Percentiles rank a stretch among this genome's conserved stretches.
These are phyloP conservation scores for Leucosporidium yakuticum DNA, from an alignment of 768 basidiomycete species.

Conservation along the genomic window DNA sequence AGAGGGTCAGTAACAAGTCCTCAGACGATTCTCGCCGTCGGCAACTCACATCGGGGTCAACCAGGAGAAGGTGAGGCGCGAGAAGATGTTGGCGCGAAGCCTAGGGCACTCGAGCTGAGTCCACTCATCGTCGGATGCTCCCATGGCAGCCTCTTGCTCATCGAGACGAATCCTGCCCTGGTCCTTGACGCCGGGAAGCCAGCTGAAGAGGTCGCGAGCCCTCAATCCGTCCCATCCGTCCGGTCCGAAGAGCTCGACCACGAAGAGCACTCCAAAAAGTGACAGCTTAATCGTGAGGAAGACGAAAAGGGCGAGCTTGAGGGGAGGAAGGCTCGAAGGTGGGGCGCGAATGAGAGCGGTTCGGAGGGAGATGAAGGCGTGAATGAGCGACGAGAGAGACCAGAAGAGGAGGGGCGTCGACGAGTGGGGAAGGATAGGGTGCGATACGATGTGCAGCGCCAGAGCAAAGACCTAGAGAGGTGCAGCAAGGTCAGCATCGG, in stretches of 20 bases:
- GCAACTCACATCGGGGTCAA: slow-evolving; percentile 61
- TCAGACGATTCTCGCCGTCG: no score
- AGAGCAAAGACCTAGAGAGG: slow-evolving; percentile 26
- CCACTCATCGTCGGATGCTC: slow-evolving; percentile 12
- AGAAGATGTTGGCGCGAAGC: slow-evolving; percentile 39
- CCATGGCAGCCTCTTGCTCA: slow-evolving; percentile 12
- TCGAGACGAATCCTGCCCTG: slow-evolving; percentile 24
- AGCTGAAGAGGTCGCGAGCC: slow-evolving; percentile 37
- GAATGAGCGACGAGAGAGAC: slow-evolving; percentile 64
- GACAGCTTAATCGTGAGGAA: slow-evolving; percentile 46
- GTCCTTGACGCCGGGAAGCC: slow-evolving; percentile 30
- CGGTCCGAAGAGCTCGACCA: slow-evolving; percentile 64
- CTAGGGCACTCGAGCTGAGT: slow-evolving; percentile 29
- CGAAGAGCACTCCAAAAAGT: slow-evolving; percentile 53
- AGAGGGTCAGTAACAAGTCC: no score
- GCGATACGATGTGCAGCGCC: slow-evolving; percentile 24
- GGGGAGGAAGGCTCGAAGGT: slow-evolving; percentile 38
- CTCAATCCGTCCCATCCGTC: slow-evolving; percentile 43
- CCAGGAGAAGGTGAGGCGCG: slow-evolving; percentile 66
- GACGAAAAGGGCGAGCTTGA: slow-evolving; percentile 38
- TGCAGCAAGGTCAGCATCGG: not conserved
- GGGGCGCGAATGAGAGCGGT: slow-evolving; percentile 46
- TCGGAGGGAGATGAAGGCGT: slow-evolving; percentile 56
- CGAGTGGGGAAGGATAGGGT: slow-evolving; percentile 30
- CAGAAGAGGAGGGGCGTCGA: slow-evolving; percentile 64